A percentile compares a stretch with the other conserved stretches of the same genome.
Conservation (phyloP, 306 rosid species). For the Arachis hypogaea region DNA sequence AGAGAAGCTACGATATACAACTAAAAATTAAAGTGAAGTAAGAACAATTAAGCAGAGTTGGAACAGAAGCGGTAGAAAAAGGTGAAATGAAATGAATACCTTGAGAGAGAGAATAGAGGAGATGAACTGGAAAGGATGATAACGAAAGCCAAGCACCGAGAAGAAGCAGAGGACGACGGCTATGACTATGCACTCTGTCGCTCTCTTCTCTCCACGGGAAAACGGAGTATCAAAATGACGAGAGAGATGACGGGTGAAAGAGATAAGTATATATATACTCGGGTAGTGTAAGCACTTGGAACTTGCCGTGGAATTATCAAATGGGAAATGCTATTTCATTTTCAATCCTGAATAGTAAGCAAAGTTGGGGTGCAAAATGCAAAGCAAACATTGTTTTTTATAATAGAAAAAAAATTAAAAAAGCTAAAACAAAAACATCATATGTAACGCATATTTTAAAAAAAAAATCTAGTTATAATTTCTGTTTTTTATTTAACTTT, state of each 20-base stretch:
- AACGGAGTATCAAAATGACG: not conserved
- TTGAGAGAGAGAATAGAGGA: constrained; percentile 2
- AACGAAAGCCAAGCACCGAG: not conserved
- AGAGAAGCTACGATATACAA: not conserved
- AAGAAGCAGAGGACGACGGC: constrained; percentile 7
- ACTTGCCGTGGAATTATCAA: too few species aligned
- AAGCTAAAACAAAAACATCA: too few species aligned
- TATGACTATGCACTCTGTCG: not conserved
- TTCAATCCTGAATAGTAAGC: too few species aligned
- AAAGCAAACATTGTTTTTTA: too few species aligned
- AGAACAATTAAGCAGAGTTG: not conserved
- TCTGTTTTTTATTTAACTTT: too few species aligned
- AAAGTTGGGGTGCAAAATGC: too few species aligned
- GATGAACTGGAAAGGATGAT: constrained; percentile 17
- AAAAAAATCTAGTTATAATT: too few species aligned
- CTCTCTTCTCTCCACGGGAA: not conserved
- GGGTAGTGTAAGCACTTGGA: constrained; percentile 29
- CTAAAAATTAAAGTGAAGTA: not conserved
- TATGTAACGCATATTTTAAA: too few species aligned
- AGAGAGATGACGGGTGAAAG: not conserved
- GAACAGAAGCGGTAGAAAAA: not conserved
- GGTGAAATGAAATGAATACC: not conserved
- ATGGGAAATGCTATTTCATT: too few species aligned
- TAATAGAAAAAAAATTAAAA: too few species aligned
- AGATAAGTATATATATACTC: constrained; percentile 25